Evolutionary conservation across 345 rosid genomes (phyloP).

Genomic region (Cardamine occulta): DNA sequence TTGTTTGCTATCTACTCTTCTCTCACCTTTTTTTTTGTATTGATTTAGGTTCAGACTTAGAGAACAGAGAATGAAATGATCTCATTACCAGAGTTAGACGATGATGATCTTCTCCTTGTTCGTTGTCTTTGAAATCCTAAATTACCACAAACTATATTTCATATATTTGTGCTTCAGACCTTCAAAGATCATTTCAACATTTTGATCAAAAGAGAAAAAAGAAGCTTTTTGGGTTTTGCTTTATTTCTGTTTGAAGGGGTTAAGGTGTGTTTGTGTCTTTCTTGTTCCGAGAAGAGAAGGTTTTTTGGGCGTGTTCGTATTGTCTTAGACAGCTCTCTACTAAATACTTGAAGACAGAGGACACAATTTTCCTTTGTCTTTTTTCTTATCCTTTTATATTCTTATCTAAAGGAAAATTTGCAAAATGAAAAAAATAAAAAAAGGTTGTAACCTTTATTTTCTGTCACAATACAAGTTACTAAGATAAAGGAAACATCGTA

Average conservation of each 20-base stretch:
- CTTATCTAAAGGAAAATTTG: background rate
- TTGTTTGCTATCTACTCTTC: constrained; percentile 8
- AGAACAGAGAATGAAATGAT: background rate
- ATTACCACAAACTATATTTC: background rate
- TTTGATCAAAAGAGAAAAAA: background rate
- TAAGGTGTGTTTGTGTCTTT: constrained; percentile 41
- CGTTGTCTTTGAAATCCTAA: background rate
- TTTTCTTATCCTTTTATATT: background rate
- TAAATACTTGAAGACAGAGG: constrained; percentile 28
- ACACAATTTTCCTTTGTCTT: background rate
- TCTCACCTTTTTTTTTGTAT: background rate
- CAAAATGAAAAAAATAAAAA: background rate
- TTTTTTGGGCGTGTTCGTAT: constrained; percentile 36
- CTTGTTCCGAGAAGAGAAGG: constrained; percentile 38
- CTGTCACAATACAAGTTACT: background rate
- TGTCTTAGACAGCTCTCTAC: constrained; percentile 38
- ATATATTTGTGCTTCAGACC: background rate
- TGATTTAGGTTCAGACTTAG: background rate
- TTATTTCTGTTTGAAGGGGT: constrained; percentile 31
- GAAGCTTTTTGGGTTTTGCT: constrained; percentile 1
- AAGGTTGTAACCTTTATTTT: background rate
- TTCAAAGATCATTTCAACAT: constrained; percentile 15
- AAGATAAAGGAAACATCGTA: no score
- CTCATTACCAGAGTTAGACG: constrained; percentile 25
- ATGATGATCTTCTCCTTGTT: constrained; percentile 27